A percentile compares a stretch with the other conserved stretches of the same genome.
These are phyloP conservation scores for Coccomyxa subellipsoidea DNA, from an alignment of 163 green algal genomes.

Conservation along the genomic window DNA sequence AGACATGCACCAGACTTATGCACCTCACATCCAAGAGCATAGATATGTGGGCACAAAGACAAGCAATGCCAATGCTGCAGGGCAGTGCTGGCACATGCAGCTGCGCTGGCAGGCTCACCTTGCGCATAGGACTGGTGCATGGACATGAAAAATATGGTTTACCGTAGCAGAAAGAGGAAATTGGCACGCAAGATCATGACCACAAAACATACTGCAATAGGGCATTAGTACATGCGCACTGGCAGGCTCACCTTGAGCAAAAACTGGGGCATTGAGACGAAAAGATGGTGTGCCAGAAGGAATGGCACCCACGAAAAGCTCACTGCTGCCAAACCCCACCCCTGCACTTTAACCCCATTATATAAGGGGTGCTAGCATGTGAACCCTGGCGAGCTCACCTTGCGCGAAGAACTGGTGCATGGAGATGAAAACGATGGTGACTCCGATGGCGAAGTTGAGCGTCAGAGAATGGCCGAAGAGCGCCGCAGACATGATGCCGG, in stretches of 20 bases:
- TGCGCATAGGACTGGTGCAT: background rate
- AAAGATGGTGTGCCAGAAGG: too few species aligned
- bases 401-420: conserved; percentile 92
- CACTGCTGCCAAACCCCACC: too few species aligned
- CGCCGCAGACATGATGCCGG: conserved; percentile 77
- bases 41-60: too few species aligned
- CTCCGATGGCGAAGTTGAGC: conserved; percentile 90
- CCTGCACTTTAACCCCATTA: too few species aligned
- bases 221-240: background rate
- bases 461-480: conserved; percentile 89
- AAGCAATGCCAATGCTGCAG: background rate
- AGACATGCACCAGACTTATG: background rate
- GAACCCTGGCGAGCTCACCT: conserved; percentile 17
- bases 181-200: background rate
- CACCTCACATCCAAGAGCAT: background rate
- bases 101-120: background rate
- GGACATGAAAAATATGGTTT: background rate
- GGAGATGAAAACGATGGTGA: conserved; percentile 94
- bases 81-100: background rate
- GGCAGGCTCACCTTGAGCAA: too few species aligned
- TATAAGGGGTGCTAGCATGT: background rate
- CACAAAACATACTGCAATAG: background rate
- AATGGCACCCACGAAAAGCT: too few species aligned
- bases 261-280: too few species aligned
- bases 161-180: background rate